These are phyloP conservation scores for Euclidium syriacum DNA, from an alignment of 345 rosid species.

Conservation along the genomic window DNA sequence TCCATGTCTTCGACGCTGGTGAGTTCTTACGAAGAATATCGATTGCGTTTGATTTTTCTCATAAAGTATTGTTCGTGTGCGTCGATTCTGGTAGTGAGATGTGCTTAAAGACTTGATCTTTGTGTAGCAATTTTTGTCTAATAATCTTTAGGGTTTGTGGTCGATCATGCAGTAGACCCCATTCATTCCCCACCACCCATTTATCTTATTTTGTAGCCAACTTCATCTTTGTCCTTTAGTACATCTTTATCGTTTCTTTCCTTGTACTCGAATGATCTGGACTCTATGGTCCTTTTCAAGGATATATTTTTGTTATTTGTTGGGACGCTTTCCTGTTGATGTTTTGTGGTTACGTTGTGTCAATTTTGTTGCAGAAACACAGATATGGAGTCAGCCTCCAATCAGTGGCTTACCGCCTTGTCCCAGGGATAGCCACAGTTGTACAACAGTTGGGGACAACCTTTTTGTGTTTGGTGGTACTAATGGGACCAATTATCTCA, in stretches of 20 bases:
- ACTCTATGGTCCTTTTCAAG: not conserved
- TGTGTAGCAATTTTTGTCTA: not conserved
- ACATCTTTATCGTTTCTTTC: not conserved
- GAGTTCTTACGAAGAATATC: constrained; percentile 13
- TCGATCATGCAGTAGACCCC: constrained; percentile 22
- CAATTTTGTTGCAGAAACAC: constrained; percentile 45
- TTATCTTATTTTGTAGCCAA: not conserved
- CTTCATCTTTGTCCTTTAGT: not conserved
- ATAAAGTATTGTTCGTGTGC: not conserved
- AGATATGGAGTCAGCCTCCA: constrained; percentile 72
- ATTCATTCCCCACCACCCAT: not conserved
- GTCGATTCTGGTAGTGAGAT: constrained; percentile 11
- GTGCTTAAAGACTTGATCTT: constrained; percentile 16
- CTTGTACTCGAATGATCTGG: not conserved
- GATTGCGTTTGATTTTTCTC: not conserved
- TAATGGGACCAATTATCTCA: constrained; percentile 70
- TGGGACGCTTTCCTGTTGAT: too few species aligned
- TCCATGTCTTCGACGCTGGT: constrained; percentile 89
- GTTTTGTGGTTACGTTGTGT: too few species aligned
- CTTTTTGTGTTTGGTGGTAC: constrained; percentile 93
- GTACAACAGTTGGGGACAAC: constrained; percentile 68
- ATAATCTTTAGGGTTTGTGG: not conserved
- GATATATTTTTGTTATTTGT: too few species aligned
- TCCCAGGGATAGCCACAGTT: constrained; percentile 93
- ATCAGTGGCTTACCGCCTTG: constrained; percentile 63